Evolutionary conservation across 306 rosid genomes (phyloP).

Genomic region (Cucumis sativus): DNA sequence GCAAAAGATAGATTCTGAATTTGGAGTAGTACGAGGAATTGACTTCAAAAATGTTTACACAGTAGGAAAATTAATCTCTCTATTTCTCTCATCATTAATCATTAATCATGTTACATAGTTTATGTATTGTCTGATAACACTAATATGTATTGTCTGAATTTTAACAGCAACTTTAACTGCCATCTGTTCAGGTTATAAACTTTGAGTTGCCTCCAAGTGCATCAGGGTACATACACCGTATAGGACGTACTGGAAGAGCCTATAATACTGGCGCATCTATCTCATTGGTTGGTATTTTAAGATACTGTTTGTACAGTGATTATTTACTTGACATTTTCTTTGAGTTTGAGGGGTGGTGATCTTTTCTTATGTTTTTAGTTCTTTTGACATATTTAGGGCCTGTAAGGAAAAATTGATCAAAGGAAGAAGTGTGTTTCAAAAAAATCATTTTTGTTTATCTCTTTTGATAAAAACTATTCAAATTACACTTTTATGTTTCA

Average conservation of each 20-base stretch:
- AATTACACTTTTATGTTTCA: no score
- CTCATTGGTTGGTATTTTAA: conserved; percentile 61
- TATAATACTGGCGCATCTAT: conserved; percentile 73
- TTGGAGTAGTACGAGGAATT: conserved; percentile 91
- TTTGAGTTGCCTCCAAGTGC: conserved; percentile 75
- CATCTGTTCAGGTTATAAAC: conserved; percentile 62
- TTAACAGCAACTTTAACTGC: conserved; percentile 1
- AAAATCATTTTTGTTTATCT: no score
- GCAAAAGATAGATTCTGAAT: conserved; percentile 70
- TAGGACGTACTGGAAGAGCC: conserved; percentile 99
- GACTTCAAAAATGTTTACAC: conserved; percentile 90
- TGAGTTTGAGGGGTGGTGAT: not conserved
- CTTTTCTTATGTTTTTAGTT: not conserved
- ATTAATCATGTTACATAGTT: not conserved
- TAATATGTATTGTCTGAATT: not conserved
- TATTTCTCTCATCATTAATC: not conserved
- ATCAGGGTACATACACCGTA: conserved; percentile 76
- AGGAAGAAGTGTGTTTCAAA: no score
- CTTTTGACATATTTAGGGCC: not conserved
- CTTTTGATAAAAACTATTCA: no score
- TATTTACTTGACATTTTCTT: not conserved
- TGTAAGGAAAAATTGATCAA: no score
- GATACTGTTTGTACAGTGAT: not conserved
- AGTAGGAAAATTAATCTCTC: conserved; percentile 31
- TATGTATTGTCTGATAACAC: not conserved